These are phyloP conservation scores for Russula brevipes DNA, from an alignment of 768 basidiomycete genomes.

Conservation along the genomic window DNA sequence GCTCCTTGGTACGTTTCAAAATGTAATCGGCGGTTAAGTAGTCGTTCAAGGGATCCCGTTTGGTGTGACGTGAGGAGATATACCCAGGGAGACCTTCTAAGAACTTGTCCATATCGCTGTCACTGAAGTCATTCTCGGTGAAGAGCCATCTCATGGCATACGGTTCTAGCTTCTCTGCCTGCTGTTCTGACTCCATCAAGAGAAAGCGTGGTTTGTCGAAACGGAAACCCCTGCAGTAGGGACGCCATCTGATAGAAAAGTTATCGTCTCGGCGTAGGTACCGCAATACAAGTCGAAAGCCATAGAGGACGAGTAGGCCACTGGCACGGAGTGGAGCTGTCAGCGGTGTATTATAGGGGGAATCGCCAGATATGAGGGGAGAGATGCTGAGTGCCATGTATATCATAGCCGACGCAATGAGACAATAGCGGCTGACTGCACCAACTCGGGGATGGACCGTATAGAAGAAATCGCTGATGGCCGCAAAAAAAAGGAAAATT, in stretches of 20 bases:
- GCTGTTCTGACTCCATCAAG: background rate
- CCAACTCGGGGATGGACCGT: background rate
- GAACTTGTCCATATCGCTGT: conserved; percentile 15
- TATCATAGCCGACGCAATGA: background rate
- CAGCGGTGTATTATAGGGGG: conserved; percentile 17
- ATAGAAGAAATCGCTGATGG: conserved; percentile 14
- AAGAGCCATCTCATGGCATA: conserved; percentile 14
- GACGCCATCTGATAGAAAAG: background rate
- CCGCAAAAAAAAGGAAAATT: conserved; percentile 14
- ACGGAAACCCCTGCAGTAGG: background rate
- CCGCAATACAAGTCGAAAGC: background rate
- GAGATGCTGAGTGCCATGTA: conserved; percentile 13
- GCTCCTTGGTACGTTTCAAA: conserved; percentile 5
- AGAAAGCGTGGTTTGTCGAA: background rate
- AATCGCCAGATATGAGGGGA: conserved; percentile 6
- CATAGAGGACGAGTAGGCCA: background rate
- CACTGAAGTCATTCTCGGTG: conserved; percentile 7
- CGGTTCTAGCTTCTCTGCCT: background rate
- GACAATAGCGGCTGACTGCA: background rate
- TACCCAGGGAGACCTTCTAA: conserved; percentile 14
- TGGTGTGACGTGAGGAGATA: conserved; percentile 5
- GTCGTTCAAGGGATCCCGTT: background rate
- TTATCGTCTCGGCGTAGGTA: background rate
- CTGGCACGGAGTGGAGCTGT: conserved; percentile 2
- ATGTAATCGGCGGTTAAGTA: background rate